Base-by-base conservation (phyloP, 352 stramenopile genomes). In the Phytophthora macrochlamydospora region DNA sequence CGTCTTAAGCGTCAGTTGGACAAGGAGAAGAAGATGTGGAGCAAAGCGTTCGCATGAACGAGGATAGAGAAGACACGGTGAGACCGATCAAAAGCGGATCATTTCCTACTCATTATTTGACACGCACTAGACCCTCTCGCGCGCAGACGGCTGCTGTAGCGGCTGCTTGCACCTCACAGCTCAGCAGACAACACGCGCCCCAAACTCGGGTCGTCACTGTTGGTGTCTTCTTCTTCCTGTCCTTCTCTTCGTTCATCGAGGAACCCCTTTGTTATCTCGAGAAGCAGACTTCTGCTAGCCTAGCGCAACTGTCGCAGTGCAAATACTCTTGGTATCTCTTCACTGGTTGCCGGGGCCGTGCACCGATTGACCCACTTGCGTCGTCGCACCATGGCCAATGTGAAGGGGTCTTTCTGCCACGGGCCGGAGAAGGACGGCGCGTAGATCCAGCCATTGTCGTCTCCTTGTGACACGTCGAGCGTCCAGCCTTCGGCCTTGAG, bases 21-120 rank as follows among this genome's bases (percentile, higher is more conserved):
- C 62, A 95, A 91, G 77, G 87, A 95, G 66, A 97, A 96, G 75
- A 93, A 93, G 75, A 97, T 97, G 87, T 96, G 88, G 87, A 85
- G 67, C 69, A 90, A 90, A 68, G 88, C 86, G 33, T 94, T 96
- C 55, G 84, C 87, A 40, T 93, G 69, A 75, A 50, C 45, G 52
- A 49, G 42, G 42, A 62, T 48, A 60, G 48, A 52, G 14, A 50
- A 54, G 29, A 67, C 11, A 42, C 28, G n/a, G 58, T 56, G 38
- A 60, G 56, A 65, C 48, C 42, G 70, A 56, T 56, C 30, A n/a
- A 49, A 70, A 58, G 52, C 71, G 62, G 67, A 63, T 70, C 66
- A 71, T 55, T 57, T 49, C 55, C 52, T 61, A 67, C 46, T 49
- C 49, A 40, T 11, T 40, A 40, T 40, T 40, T 11, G 9, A 40